Evolutionary conservation across 345 rosid species (phyloP), one percentile per base, ranked within the genome.

Genomic region (Hibiscus syriacus): DNA sequence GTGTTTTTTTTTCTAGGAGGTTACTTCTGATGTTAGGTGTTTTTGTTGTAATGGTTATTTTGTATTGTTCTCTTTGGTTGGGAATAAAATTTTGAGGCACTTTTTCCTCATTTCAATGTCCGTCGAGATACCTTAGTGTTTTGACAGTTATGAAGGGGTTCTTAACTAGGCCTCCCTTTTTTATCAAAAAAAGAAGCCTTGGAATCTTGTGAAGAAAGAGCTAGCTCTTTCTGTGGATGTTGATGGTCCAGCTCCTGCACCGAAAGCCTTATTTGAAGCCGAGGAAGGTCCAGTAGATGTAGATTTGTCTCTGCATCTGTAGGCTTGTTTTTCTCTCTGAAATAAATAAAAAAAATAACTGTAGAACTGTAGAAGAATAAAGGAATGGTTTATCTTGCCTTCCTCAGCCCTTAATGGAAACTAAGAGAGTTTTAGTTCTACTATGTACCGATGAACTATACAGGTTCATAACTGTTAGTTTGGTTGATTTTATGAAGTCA

Each of bases 241-340:
- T 41, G 36, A 3, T 25, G 13, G 2, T 14, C 23, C 52, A 41
- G 7, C 7, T 41, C 16, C 52, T 41, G 52, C 52, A 1, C 4
- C 23, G 1, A 6, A 43, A 27, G 5, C 23, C 16, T 14, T 19
- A 43, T 7, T 3, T 45, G 36, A 1, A 1, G 56, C 55, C 12
- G 56, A 29, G 27, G 17, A 48, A 27, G 43, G 4, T 65, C 43
- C 41, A 5, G 56, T 0, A 29, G 56, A 64, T 48, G 16, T 65
- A 49, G 69, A 65, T 48, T 30, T 65, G 56, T 29, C 69, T 29
- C 69, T 65, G 25, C 69, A 29, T 65, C 69, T 65, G 11, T 65
- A 48, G 56, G 2, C 27, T 29, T 29, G n/a, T 46, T 48, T 17
- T 65, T 27, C n/a, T 17, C 10, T 29, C 5, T 16, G 43, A 2